Evolutionary conservation across 2,329 filamentous ascomycete species (phyloP).

Genomic region (Stemphylium vesicarium): DNA sequence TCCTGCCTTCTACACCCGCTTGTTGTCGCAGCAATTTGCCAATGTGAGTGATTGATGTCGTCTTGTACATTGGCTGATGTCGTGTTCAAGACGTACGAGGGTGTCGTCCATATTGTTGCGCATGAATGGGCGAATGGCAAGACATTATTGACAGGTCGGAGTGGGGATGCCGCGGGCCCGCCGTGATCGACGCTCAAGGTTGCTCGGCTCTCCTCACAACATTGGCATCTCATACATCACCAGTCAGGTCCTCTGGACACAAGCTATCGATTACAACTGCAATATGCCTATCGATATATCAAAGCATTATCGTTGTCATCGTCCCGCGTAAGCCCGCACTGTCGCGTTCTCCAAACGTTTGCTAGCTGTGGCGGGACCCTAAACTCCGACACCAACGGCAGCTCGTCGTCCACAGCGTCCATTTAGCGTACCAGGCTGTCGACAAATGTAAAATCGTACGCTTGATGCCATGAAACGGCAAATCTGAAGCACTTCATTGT

Average conservation of each 20-base stretch:
- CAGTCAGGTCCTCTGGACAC: neutral
- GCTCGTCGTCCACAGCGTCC: too few relatives aligned
- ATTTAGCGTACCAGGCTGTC: too few relatives aligned
- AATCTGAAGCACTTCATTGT: conserved; percentile 1
- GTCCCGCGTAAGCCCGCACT: conserved; percentile 1
- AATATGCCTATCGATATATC: neutral
- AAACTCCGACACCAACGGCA: neutral
- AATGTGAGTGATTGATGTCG: conserved; percentile 4
- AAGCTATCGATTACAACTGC: conserved; percentile 2
- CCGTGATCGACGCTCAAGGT: conserved; percentile 12
- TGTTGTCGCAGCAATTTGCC: conserved; percentile 1
- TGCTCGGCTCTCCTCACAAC: conserved; percentile 17
- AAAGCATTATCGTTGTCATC: neutral
- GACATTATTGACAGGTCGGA: neutral
- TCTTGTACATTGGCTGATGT: conserved; percentile 6
- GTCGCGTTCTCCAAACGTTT: neutral
- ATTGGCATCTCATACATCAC: conserved; percentile 14
- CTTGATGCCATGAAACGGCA: conserved; percentile 1
- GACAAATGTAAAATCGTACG: neutral
- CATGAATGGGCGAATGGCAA: conserved; percentile 2
- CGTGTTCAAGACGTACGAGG: conserved; percentile 4
- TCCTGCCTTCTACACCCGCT: neutral
- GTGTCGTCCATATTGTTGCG: neutral
- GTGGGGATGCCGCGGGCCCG: conserved; percentile 9
- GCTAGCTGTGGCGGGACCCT: neutral